phyloP scores from a whole-genome alignment of 2,329 filamentous ascomycete species.

The Cercospora zeina region DNA sequence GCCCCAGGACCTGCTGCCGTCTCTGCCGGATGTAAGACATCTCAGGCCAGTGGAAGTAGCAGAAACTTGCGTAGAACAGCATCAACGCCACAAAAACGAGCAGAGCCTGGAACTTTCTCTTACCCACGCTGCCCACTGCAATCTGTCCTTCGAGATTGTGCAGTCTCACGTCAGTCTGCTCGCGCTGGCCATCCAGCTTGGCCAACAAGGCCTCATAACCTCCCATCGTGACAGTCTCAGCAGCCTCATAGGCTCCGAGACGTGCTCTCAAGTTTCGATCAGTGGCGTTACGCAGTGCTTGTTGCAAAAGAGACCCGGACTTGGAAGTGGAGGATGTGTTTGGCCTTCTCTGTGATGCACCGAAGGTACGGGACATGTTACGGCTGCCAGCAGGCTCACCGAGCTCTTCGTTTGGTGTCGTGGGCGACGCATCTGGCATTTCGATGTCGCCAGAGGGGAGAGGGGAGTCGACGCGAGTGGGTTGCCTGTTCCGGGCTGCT shows the following conservation, averaged over 20 bases:
- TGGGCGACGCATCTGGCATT: background rate
- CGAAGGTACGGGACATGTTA: background rate
- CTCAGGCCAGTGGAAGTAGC: constrained; percentile 20
- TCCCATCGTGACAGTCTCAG: background rate
- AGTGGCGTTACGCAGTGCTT: background rate
- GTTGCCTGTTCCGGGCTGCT: background rate
- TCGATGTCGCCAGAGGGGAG: background rate
- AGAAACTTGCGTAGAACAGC: constrained; percentile 17
- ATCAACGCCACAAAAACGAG: background rate
- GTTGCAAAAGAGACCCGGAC: background rate
- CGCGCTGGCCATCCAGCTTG: background rate
- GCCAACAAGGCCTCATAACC: background rate
- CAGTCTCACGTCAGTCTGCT: background rate
- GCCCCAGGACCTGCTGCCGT: constrained; percentile 12
- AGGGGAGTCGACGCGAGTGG: background rate
- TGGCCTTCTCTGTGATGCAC: background rate
- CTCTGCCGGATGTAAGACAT: constrained; percentile 22
- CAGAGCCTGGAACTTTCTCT: background rate
- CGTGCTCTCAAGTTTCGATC: background rate
- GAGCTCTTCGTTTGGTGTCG: background rate
- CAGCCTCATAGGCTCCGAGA: background rate
- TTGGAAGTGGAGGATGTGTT: background rate
- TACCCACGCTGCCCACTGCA: background rate
- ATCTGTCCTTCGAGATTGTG: background rate
- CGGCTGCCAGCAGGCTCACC: background rate